Evolutionary conservation across 176 grass and related monocot species (phyloP), one percentile per base, ranked within the genome.

Genomic region (Cenchrus fungigraminus): DNA sequence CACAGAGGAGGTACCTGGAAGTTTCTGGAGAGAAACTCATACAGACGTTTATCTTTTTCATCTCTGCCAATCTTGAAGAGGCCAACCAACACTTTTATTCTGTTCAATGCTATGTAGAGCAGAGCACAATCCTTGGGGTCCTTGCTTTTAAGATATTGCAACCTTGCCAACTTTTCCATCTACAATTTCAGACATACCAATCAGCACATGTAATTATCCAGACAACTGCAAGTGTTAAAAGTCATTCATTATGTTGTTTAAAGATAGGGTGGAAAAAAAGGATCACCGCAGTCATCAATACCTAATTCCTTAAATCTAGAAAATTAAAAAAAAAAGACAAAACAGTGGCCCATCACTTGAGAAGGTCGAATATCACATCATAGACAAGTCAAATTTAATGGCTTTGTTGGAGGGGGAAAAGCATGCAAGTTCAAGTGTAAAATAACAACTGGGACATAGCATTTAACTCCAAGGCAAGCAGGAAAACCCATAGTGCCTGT

Each of bases 91-190:
- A 98, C 91, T 85, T 98, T 92, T 87, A 89, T 85, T 76, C 93
- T 90, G 86, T 93, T 98, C 57, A 98, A 87, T 83, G 87, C 95
- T 87, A 98, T 91, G 84, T 95, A 98, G 65, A 95, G 77, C 80
- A 98, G 91, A 89, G 95, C 89, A 85, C 95, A 98, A 55, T 95
- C 93, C 83, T 98, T 95, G 2, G 95, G 93, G 53, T 98, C 91
- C 89, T 90, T 98, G 73, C 81, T 93, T 87, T 87, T 98, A 82
- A 98, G 91, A 92, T 95, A 98, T 71, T 98, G 93, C 69, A 88
- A 80, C 81, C 95, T 95, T 62, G 95, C 95, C 87, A 98, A 72
- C 68, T 98, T 98, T 89, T 98, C 95, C 91, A 95, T 98, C 95
- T 98, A 81, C 62, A 92, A 92, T 83, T 82, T 89, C 69, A 89